Evolutionary conservation across 2,329 filamentous ascomycete species (phyloP).

Genomic region (Trichophyton mentagrophytes): DNA sequence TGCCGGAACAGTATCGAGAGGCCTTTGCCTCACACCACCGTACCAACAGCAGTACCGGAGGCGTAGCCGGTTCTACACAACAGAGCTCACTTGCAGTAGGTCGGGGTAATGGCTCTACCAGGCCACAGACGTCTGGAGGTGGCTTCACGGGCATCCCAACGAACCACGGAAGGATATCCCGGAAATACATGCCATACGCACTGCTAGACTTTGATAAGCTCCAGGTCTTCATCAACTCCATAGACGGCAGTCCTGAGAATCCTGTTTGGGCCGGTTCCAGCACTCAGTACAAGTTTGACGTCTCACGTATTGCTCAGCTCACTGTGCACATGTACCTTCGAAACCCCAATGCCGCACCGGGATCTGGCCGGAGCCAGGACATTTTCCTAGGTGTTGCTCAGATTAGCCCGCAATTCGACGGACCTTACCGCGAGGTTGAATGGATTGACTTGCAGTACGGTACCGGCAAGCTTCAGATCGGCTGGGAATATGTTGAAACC

Average conservation of each 20-base stretch:
- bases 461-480: conserved; percentile 75
- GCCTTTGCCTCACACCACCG: neutral
- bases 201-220: conserved; percentile 97
- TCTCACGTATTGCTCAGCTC: conserved; percentile 83
- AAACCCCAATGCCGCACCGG: conserved; percentile 72
- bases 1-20: neutral
- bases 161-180: conserved; percentile 87
- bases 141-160: conserved; percentile 43
- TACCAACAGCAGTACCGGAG: neutral
- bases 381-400: conserved; percentile 88
- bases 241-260: conserved; percentile 86
- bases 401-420: conserved; percentile 86
- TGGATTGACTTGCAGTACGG: conserved; percentile 90
- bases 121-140: neutral
- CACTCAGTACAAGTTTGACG: conserved; percentile 98
- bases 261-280: conserved; percentile 93
- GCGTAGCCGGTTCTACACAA: neutral
- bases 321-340: conserved; percentile 87
- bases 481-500: conserved; percentile 92
- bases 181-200: conserved; percentile 93
- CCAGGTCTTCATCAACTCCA: conserved; percentile 95
- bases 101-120: neutral
- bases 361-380: conserved; percentile 80
- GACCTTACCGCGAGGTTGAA: conserved; percentile 61
- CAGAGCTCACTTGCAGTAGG: neutral